Evolutionary conservation across 2,329 filamentous ascomycete genomes (phyloP).

Genomic region (Scleromitrula shiraiana): DNA sequence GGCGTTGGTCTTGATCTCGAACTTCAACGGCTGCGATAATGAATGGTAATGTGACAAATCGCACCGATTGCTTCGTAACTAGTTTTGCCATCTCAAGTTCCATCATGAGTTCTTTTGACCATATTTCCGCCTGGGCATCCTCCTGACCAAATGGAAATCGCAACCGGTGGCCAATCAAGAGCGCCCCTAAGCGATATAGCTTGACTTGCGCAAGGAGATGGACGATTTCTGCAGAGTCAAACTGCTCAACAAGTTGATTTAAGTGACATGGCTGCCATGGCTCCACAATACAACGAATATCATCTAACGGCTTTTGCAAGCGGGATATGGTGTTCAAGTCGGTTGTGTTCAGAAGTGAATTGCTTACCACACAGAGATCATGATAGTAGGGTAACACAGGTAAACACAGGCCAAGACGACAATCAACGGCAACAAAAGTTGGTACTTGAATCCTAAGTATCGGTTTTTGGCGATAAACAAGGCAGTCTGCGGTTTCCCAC

Average conservation of each 20-base stretch:
- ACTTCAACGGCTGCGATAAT: conserved; percentile 6
- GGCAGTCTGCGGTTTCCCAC: conserved; percentile 25
- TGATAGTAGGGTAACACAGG: conserved; percentile 25
- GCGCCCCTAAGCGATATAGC: conserved; percentile 23
- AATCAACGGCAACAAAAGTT: conserved; percentile 13
- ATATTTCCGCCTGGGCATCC: conserved; percentile 19
- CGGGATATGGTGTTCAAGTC: conserved; percentile 12
- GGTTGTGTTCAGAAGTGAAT: conserved; percentile 14
- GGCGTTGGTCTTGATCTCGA: not conserved
- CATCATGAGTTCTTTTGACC: conserved; percentile 24
- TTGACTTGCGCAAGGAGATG: conserved; percentile 26
- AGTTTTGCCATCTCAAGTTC: conserved; percentile 22
- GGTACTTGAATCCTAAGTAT: conserved; percentile 16
- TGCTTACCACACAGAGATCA: conserved; percentile 25
- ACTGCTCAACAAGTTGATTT: conserved; percentile 15
- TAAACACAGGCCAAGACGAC: conserved; percentile 24
- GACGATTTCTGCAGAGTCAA: conserved; percentile 21
- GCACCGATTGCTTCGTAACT: conserved; percentile 19
- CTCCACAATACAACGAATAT: conserved; percentile 18
- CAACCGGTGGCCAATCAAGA: conserved; percentile 24
- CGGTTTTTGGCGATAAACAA: conserved; percentile 23
- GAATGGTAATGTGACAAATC: conserved; percentile 26
- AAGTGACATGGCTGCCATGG: conserved; percentile 23
- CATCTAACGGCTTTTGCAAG: conserved; percentile 19
- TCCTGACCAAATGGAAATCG: conserved; percentile 22